These are phyloP conservation scores for Wickerhamomyces chambardii DNA, from an alignment of 805 yeast genomes.

Conservation along the genomic window DNA sequence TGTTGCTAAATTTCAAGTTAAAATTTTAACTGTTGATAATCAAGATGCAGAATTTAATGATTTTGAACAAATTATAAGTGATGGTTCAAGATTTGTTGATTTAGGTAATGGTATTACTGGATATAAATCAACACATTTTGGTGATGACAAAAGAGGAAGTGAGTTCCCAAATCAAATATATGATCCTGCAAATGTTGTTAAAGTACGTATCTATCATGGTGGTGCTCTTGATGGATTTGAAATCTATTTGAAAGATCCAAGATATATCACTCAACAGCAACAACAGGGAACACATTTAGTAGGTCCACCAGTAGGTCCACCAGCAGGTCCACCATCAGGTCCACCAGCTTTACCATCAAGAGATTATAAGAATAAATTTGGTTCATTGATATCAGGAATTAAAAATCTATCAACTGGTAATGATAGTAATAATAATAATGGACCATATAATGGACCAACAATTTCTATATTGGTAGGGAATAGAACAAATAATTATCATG, in stretches of 20 bases:
- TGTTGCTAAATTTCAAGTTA: slow-evolving; percentile 29
- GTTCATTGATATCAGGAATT: slow-evolving; percentile 14
- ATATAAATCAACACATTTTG: slow-evolving; percentile 26
- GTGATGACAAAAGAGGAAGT: slow-evolving; percentile 16
- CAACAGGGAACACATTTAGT: too few relatives aligned
- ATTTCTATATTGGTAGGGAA: slow-evolving; percentile 37
- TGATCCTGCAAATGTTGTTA: slow-evolving; percentile 29
- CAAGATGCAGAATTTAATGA: slow-evolving; percentile 46
- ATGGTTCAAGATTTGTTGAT: slow-evolving; percentile 7
- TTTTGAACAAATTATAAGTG: slow-evolving; percentile 22
- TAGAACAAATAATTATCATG: slow-evolving; percentile 40
- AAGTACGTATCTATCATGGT: slow-evolving; percentile 65
- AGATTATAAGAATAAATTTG: slow-evolving; percentile 26
- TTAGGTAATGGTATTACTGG: slow-evolving; percentile 30
- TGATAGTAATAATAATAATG: not conserved
- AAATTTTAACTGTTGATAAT: slow-evolving; percentile 51
- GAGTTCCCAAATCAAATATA: slow-evolving; percentile 21
- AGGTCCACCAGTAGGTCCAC: too few relatives aligned
- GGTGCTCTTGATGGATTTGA: slow-evolving; percentile 76
- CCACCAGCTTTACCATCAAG: slow-evolving; percentile 40
- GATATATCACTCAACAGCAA: not conserved
- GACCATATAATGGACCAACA: not conserved
- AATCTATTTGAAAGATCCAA: slow-evolving; percentile 26
- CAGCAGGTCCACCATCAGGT: slow-evolving; percentile 6
- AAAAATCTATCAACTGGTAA: slow-evolving; percentile 7